Evolutionary conservation across 768 basidiomycete genomes (phyloP), one percentile per base, ranked within the genome.

Genomic region (Plicaturopsis crispa): DNA sequence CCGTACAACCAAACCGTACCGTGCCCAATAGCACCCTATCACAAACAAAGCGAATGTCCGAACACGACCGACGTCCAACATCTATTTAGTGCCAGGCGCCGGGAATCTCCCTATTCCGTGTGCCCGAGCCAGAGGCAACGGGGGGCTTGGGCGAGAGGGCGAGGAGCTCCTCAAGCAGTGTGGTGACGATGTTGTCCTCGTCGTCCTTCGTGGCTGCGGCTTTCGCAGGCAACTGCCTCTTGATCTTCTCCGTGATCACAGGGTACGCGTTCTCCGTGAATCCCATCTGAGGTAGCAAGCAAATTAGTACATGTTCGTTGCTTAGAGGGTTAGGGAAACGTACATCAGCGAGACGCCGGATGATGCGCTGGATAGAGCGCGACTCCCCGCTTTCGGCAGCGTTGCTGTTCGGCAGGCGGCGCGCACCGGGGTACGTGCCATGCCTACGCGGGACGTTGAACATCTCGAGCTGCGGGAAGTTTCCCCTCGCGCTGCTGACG

Each of bases 101-200:
- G 31, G 70, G 70, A 36, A 66, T 53, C 23, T 59, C 60, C 20
- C 53, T 48, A 22, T 62, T 49, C 39, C 21, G 51, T 33, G 59
- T 46, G 24, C 59, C 51, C 32, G 62, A 65, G 2, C 58, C 63
- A 23, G 66, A 61, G 11, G 61, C 65, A 24, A 56, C 54, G 36
- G 62, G 53, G 6, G 59, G 53, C 42, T 59, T 64, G 14, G 63
- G 60, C 12, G 63, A 55, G 42, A 56, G 56, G 4, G 73, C 62
- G 32, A 82, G 56, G 35, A 84, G 59, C 31, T 74, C 74, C 47
- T 84, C 72, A 33, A 82, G 55, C 46, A 84, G 46, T 5, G 64
- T 73, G 10, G 78, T 80, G 22, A 81, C 75, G 37, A 83, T 71
- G 39, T 80, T 71, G 47, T 82, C 80, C 52, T 84, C 81, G 1